Evolutionary conservation across 192 early-diverging fungal species (phyloP), one percentile per base, ranked within the genome.

Genomic region (Glomus cerebriforme): DNA sequence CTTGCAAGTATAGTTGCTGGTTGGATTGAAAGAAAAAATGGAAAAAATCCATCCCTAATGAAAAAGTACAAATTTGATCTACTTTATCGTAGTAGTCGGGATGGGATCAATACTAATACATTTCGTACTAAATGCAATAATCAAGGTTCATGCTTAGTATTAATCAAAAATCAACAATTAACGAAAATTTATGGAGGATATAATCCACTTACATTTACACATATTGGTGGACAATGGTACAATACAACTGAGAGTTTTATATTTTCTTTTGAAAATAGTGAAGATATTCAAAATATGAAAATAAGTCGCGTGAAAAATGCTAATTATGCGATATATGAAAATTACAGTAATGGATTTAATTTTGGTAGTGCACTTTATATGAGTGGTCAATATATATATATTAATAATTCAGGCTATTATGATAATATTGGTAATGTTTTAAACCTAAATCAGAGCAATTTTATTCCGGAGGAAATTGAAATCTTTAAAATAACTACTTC

Each of bases 61-160:
- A 74, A 8, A 59, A 43, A 43, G 39, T 75, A 75, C 24, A 34
- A 75, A 1, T 75, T 75, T 62, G 19, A 19, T 19, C 59, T 75
- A 35, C 73, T 75, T 34, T 59, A 60, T 37, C 49, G 73, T 32
- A 32, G 54, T 29, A 60, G 24, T 1, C 47, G 15, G 13, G 37
- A 75, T 75, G 73, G 73, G 15, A 35, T 75, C 10, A 60, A 43
- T 43, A 0, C 0, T 13, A 43, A 34, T 2, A 31, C 39, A 43
- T 43, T 43, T 12, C 0, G 10, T 12, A 12, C 0, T 43, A 43
- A 43, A 43, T 43, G 39, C 12, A 13, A 13, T 43, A 43, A 43
- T 12, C 39, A 43, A 43, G 39, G 39, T 43, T 2, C 10, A 43
- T 43, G 10, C 12, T 12, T 43, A 43, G 39, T 43, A 43, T 43